These are phyloP conservation scores for Serendipita indica DNA, from an alignment of 768 basidiomycete species.

Conservation along the genomic window DNA sequence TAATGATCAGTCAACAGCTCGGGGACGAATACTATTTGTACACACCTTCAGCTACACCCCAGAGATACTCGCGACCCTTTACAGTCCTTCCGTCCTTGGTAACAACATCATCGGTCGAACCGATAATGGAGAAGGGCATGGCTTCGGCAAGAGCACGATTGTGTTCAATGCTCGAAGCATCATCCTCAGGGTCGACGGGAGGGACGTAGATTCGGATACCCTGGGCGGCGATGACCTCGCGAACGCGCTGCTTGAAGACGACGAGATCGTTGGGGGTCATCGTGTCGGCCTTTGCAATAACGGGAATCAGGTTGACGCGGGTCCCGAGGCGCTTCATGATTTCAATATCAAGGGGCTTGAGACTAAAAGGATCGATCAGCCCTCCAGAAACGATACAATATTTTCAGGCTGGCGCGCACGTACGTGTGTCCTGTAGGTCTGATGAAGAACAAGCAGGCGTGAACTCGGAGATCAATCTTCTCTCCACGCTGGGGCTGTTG, in stretches of 20 bases:
- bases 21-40: conserved; percentile 12
- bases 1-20: neutral
- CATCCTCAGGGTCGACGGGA: conserved; percentile 78
- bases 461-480: conserved; percentile 90
- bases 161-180: conserved; percentile 64
- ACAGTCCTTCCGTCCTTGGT: conserved; percentile 83
- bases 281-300: conserved; percentile 95
- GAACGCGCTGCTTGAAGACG: conserved; percentile 86
- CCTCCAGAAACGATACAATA: neutral
- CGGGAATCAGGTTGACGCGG: conserved; percentile 94
- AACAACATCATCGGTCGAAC: conserved; percentile 86
- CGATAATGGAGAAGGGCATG: conserved; percentile 98
- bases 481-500: conserved; percentile 93
- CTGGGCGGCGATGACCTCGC: conserved; percentile 80
- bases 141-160: conserved; percentile 76
- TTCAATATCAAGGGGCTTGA: conserved; percentile 97
- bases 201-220: conserved; percentile 92
- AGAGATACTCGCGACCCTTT: conserved; percentile 95
- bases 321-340: conserved; percentile 99
- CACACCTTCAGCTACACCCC: conserved; percentile 98
- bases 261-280: conserved; percentile 85
- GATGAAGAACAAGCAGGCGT: conserved; percentile 95
- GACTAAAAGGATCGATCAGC: conserved; percentile 27
- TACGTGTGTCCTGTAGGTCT: conserved; percentile 93
- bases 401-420: conserved; percentile 23